Base-by-base conservation (phyloP, 768 basidiomycete species). In the Serendipita sp. region DNA sequence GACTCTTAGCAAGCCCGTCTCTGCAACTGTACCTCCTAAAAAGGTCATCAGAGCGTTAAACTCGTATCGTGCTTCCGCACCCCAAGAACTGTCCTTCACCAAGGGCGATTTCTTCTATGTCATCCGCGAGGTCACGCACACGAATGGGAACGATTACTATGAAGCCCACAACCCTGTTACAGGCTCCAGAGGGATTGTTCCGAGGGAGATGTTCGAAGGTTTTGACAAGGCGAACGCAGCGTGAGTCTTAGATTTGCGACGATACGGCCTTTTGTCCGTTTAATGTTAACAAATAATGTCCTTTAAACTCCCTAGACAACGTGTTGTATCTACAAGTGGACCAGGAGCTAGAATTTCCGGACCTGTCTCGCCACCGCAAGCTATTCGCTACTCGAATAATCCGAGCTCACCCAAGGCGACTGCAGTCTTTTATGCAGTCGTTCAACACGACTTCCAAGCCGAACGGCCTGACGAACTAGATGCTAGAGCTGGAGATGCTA, bases 91-190 rank as follows among this genome's bases (percentile, higher is more conserved):
- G 47, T 82, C 89, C 35, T 98, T 97, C 74, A 78, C 82, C 68
- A 88, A 89, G 75, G 96, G 96, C 68, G 96, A 99, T 76, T 96
- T 98, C 76, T 98, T 97, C 79, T 89, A 98, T 75, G 95, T 98
- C 60, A 79, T 91, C 41, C 83, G 82, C 65, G 92, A 96, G 70
- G 75, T 81, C 16, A 80, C 83, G 58, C 70, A 75, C 46, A 71
- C 78, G 18, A 79, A 77, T 2, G 75, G 77, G 52, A 60, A 18
- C 56, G 13, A 66, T 67, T 98, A 88, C 86, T 99, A 91, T 71
- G 90, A 97, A 73, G 96, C 92, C 2, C 85, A 94, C 72, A 98
- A 99, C 72, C 96, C 95, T 11, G 80, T 92, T 68, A 85, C 87
- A 15, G 90, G 91, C 32, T 85, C 93, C 8, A 82, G 95, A 67